Conservation (phyloP, 2,329 filamentous ascomycete species). For the Diaporthe eres region DNA sequence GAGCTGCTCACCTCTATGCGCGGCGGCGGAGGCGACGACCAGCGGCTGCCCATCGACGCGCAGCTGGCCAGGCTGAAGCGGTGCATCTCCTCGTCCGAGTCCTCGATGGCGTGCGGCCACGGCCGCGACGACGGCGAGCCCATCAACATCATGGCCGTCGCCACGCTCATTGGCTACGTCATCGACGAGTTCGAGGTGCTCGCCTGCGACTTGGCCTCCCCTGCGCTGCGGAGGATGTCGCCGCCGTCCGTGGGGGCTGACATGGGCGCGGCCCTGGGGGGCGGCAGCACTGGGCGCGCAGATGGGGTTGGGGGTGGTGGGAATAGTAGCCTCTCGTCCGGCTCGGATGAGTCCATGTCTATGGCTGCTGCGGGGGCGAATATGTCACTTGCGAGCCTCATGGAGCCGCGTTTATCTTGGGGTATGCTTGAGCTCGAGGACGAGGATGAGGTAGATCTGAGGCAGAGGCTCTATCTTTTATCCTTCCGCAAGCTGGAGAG, state of each 20-base stretch:
- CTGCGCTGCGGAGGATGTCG: background rate
- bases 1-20: slow-evolving; percentile 1
- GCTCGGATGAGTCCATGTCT: slow-evolving; percentile 8
- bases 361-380: background rate
- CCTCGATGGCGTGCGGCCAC: slow-evolving; percentile 21
- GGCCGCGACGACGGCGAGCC: slow-evolving; percentile 20
- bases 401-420: slow-evolving; percentile 29
- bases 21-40: slow-evolving; percentile 1
- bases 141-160: slow-evolving; percentile 29
- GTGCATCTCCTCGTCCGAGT: slow-evolving; percentile 11
- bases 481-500: slow-evolving; percentile 29
- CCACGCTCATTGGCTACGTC: slow-evolving; percentile 26
- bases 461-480: slow-evolving; percentile 26
- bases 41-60: slow-evolving; percentile 11
- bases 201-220: background rate
- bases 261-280: background rate
- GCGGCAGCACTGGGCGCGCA: background rate
- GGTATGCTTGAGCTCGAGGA: slow-evolving; percentile 29
- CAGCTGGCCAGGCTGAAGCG: slow-evolving; percentile 30
- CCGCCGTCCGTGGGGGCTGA: background rate
- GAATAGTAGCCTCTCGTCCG: background rate
- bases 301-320: background rate
- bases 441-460: slow-evolving; percentile 26
- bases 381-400: background rate
- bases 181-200: slow-evolving; percentile 32